Conservation (phyloP, 371 early-diverging fungal species). For the Mucor irregularis region DNA sequence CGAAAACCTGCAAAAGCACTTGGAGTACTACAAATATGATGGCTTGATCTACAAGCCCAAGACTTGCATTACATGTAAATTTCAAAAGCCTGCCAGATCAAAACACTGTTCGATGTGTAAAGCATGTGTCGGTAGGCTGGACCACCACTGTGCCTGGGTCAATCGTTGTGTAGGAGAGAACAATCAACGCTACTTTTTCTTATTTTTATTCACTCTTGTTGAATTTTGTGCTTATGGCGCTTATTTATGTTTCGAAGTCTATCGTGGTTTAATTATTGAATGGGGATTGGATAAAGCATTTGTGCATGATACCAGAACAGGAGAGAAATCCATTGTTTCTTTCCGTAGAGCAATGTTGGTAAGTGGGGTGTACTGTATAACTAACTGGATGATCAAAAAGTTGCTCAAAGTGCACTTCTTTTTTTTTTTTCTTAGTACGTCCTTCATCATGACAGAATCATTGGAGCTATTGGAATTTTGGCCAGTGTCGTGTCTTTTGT, state of each 20-base stretch:
- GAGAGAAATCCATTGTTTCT: constrained; percentile 31
- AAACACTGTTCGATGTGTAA: constrained; percentile 79
- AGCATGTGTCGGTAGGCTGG: constrained; percentile 66
- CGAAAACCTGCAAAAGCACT: constrained; percentile 54
- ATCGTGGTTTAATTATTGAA: constrained; percentile 53
- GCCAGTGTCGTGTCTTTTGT: constrained; percentile 60
- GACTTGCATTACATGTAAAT: constrained; percentile 65
- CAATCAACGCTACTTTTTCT: constrained; percentile 72
- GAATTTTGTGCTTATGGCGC: constrained; percentile 69
- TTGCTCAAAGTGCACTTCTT: neutral
- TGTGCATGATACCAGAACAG: constrained; percentile 37
- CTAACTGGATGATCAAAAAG: too few species aligned
- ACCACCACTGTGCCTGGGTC: constrained; percentile 83
- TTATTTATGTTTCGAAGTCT: constrained; percentile 58
- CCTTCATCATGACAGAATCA: constrained; percentile 56
- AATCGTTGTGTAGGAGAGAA: constrained; percentile 76
- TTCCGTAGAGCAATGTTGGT: constrained; percentile 47
- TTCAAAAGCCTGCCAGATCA: constrained; percentile 76
- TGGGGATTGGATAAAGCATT: constrained; percentile 52
- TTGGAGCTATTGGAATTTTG: constrained; percentile 67
- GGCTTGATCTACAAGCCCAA: constrained; percentile 61
- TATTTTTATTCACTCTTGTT: constrained; percentile 61
- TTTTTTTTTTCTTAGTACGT: constrained; percentile 39
- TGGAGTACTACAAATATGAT: constrained; percentile 63
- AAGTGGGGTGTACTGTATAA: constrained; percentile 7